Base-by-base conservation (phyloP, 768 basidiomycete genomes). In the Asterophora parasitica region DNA sequence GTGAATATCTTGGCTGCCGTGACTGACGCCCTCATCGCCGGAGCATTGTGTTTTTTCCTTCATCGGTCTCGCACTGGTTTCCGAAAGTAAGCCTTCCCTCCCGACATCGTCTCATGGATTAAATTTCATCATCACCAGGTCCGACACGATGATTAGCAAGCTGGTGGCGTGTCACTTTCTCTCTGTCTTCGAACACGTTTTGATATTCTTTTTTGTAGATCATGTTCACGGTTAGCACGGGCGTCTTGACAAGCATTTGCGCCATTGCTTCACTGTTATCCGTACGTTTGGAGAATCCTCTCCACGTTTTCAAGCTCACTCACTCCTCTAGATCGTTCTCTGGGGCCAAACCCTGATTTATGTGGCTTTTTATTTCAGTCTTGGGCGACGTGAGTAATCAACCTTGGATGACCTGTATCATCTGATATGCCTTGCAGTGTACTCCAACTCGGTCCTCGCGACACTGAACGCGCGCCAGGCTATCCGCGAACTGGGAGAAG, bases 311-410 rank as follows among this genome's bases (percentile, higher is more conserved):
- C 13, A 36, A 40, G 32, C 51, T 32, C 13, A 47, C 49, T 48
- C 19, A 39, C 30, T 3, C 15, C 15, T 51, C 16, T 44, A 79
- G 75, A 77, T 78, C 49, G 56, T 77, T 7, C 60, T 69, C 3
- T 74, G 72, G 63, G 73, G 72, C 10, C 58, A 72, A 31, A 77
- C 77, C 3, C 65, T 81, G 48, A 74, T 79, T 40, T 81, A 81
- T 58, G 78, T 78, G 28, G 72, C 74, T 36, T 81, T 81, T 61
- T 81, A 77, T 62, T 78, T 81, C 65, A 70, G 71, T 46, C 64
- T 79, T 26, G 77, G 78, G 52, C 71, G 76, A 53, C 58, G 77
- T 76, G 55, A 50, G 71, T 64, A 39, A 31, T 39, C 44, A 30
- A 26, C 35, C 12, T 38, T 6, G 15, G 34, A 13, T 33, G 17